Evolutionary conservation across 1,139 yeast genomes (phyloP), one percentile per base, ranked within the genome.

Genomic region (Blastobotrys elegans): DNA sequence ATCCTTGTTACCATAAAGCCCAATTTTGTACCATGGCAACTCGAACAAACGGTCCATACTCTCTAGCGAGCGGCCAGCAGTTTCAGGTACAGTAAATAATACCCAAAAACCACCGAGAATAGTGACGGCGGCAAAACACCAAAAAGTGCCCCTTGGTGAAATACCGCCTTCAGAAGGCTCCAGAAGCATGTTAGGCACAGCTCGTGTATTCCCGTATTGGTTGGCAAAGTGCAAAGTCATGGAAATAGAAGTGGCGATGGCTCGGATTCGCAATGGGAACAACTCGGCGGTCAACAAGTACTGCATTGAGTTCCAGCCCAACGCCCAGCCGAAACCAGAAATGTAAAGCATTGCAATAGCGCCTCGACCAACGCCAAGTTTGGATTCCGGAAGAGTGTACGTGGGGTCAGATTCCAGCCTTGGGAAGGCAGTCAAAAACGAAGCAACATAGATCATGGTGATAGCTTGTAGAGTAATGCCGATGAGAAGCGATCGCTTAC

Each of bases 251-350:
- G 75, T 77, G 24, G 81, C 83, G 54, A 76, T 66, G 8, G 76
- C 73, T 57, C 84, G 69, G 40, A 76, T 71, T 51, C 73, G 70
- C 56, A 78, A 67, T 21, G 84, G 84, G 62, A 79, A 74, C 46
- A 79, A 71, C 61, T 79, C 84, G 4, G 82, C 71, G 46, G 79
- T 80, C 55, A 79, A 64, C 53, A 79, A 69, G 56, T 79, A 79
- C 61, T 79, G 84, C 49, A 78, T 66, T 2, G 77, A 67, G 63
- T 80, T 80, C 71, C 76, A 80, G 10, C 84, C 84, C 66, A 78
- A 62, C 16, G 80, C 75, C 84, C 84, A 80, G 31, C 82, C 84
- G 11, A 72, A 64, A 50, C 84, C 84, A 35, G 74, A 67, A 39
- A 79, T 55, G 60, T 70, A 78, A 41, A 80, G 63, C 40, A 79